Base-by-base conservation (phyloP, 75 land plant species). In the Sequoia sempervirens region DNA sequence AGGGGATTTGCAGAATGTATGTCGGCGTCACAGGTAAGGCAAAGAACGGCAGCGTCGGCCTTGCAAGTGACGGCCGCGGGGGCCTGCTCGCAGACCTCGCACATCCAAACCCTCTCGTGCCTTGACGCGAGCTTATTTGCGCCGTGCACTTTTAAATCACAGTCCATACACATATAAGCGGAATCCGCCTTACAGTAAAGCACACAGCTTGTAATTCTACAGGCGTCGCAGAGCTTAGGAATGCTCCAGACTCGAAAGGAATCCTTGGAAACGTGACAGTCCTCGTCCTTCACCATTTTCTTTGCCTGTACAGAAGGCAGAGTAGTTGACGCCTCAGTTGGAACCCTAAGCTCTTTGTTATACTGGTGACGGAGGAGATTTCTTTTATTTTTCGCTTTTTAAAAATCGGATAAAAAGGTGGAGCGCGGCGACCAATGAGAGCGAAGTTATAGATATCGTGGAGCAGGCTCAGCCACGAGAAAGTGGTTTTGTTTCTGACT, bases 51-150 rank as follows among this genome's bases (percentile, higher is more conserved):
- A 5, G 97, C 94, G 84, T 95, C 97, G 56, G 96, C 96, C 88
- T 91, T 94, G 88, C 97, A 94, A n/a, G 93, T 94, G 82, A 94
- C 88, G 17, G 86, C 90, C 1, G 97, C 96, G 0, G 97, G 93
- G 4, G 93, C 94, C 40, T 88, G 88, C 90, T 95, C 97, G 82
- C 96, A 95, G 50, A 93, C 95, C 82, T 92, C 97, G 78, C 96
- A 93, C 80, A 95, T 75, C 93, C 90, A 88, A 37, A 93, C 98
- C 23, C 98, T 88, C 85, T 90, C 96, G 80, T 96, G 98, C 69
- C 91, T 91, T 11, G 92, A 89, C 28, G 96, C 96, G 13, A 93
- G 88, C 86, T 87, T 91, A 88, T 94, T 94, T 75, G 94, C 97
- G 34, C 92, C 93, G 88, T 96, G 98, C 66, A 96, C 88, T 41